Percentiles rank a stretch among this genome's conserved stretches.
These are phyloP conservation scores for Domatiomyces globalis DNA, from an alignment of 2,329 filamentous ascomycete species.

Conservation along the genomic window DNA sequence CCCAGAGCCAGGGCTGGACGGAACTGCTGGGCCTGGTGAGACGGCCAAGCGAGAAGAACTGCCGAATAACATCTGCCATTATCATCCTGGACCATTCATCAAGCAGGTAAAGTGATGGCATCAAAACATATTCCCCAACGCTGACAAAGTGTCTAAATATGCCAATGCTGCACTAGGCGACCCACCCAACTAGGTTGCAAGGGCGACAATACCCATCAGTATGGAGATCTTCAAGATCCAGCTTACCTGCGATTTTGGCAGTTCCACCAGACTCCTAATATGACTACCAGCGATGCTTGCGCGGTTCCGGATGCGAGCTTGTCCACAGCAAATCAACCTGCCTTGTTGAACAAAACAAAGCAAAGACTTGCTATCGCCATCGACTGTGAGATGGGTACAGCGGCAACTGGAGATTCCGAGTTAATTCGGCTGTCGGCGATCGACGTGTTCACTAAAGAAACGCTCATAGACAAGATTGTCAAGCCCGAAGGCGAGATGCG, in stretches of 20 bases:
- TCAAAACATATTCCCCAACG: not conserved
- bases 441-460: constrained; percentile 35
- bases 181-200: constrained; percentile 5
- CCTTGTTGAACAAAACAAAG: not conserved
- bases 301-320: no score
- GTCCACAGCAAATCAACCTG: no score
- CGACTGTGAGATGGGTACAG: constrained; percentile 44
- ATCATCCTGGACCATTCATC: not conserved
- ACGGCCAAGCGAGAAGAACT: no score
- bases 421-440: constrained; percentile 39
- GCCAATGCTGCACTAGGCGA: constrained; percentile 5
- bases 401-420: constrained; percentile 32
- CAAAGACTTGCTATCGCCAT: constrained; percentile 28
- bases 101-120: not conserved
- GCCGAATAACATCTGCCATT: not conserved
- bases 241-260: constrained; percentile 1
- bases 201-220: not conserved
- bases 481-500: constrained; percentile 33
- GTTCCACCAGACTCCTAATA: constrained; percentile 3
- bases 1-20: not conserved
- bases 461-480: constrained; percentile 40
- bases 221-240: constrained; percentile 1
- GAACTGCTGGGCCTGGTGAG: no score
- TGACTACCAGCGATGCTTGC: not conserved
- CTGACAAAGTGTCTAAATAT: constrained; percentile 1